Conservation (phyloP, 495 filamentous ascomycete species). For the Jackrogersella minutella region DNA sequence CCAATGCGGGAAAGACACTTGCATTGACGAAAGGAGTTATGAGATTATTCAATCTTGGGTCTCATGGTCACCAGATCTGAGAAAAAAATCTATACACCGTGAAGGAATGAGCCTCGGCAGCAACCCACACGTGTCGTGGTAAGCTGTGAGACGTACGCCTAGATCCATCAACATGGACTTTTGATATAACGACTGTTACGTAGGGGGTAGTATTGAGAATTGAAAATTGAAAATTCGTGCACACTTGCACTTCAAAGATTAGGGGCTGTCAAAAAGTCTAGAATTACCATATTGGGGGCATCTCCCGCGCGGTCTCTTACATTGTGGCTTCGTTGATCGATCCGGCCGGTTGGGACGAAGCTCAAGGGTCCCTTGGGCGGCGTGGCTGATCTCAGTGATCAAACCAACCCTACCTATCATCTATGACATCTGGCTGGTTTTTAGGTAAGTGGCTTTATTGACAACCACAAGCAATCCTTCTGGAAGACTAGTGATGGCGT, state of each 20-base stretch:
- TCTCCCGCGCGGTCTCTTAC: conserved; percentile 12
- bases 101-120: conserved; percentile 5
- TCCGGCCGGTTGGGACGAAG: conserved; percentile 31
- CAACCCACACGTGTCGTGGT: conserved; percentile 8
- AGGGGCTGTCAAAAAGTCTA: conserved; percentile 11
- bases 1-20: not conserved
- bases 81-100: not conserved
- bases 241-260: not conserved
- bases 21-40: not conserved
- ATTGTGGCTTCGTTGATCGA: conserved; percentile 37
- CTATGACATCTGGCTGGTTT: not conserved
- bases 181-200: not conserved
- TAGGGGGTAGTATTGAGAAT: not conserved
- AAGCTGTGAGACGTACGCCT: not conserved
- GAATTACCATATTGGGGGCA: conserved; percentile 15
- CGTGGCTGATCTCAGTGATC: conserved; percentile 31
- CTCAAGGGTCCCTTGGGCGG: conserved; percentile 33
- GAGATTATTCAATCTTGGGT: not conserved
- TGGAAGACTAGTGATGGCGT: no score
- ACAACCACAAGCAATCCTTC: not conserved
- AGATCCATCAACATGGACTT: not conserved
- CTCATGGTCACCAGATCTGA: not conserved
- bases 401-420: no score
- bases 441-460: conserved; percentile 3
- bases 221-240: not conserved